phyloP scores from a whole-genome alignment of 202 grass and related monocot genomes.

The Miscanthus sacchariflorus region DNA sequence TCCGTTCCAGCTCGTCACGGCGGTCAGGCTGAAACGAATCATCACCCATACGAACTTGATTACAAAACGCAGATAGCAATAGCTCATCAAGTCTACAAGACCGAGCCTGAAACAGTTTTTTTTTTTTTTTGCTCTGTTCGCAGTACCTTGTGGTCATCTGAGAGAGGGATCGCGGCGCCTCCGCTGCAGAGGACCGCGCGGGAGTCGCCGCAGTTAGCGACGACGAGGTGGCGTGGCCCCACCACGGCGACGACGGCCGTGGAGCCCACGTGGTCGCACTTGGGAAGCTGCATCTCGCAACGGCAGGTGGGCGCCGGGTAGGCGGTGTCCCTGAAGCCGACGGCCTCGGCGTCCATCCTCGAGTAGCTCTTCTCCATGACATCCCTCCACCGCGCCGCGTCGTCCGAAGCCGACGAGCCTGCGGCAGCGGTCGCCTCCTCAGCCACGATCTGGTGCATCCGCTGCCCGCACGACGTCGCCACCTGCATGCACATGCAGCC shows the following conservation, averaged over 20 bases:
- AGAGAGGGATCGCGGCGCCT: constrained; percentile 70
- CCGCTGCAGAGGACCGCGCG: constrained; percentile 77
- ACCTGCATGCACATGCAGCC: constrained; percentile 62
- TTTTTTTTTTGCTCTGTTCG: background rate
- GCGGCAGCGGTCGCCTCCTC: constrained; percentile 54
- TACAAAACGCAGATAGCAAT: background rate
- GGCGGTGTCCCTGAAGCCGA: background rate
- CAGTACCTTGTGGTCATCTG: constrained; percentile 78
- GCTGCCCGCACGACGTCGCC: constrained; percentile 66
- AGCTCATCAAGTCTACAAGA: background rate
- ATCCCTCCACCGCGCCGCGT: constrained; percentile 45
- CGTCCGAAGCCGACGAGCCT: background rate
- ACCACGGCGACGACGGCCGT: constrained; percentile 84
- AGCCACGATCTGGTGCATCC: constrained; percentile 84
- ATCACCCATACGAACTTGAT: constrained; percentile 14
- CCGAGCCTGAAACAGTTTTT: background rate
- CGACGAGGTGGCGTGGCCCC: constrained; percentile 56
- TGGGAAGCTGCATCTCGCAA: constrained; percentile 76
- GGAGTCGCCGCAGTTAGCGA: constrained; percentile 83
- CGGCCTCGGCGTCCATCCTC: constrained; percentile 78
- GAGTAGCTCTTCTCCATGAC: constrained; percentile 79
- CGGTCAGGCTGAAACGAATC: constrained; percentile 70
- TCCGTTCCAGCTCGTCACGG: constrained; percentile 75
- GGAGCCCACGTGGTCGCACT: constrained; percentile 88
- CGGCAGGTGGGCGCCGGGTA: constrained; percentile 52